These are phyloP conservation scores for Rhodotorula diobovata DNA, from an alignment of 768 basidiomycete species.

Conservation along the genomic window DNA sequence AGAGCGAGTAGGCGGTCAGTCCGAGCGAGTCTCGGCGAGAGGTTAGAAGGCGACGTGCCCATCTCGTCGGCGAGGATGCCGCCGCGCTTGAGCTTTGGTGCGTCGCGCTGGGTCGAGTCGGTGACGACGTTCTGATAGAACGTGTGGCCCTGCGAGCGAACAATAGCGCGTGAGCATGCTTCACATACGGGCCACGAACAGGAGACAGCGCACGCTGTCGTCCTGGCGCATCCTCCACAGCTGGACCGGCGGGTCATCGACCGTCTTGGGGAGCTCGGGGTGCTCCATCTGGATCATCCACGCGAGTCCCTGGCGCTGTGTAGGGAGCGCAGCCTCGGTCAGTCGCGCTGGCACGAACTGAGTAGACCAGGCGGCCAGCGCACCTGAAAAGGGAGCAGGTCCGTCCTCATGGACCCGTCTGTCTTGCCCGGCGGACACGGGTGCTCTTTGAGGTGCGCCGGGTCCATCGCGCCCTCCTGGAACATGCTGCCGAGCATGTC, in stretches of 20 bases:
- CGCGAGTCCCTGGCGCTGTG: constrained; percentile 72
- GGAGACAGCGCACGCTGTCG: constrained; percentile 6
- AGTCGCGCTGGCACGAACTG: background rate
- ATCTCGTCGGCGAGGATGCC: constrained; percentile 86
- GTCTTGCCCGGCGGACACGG: constrained; percentile 66
- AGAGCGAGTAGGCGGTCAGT: background rate
- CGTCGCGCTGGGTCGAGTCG: constrained; percentile 63
- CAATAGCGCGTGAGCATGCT: too few species aligned
- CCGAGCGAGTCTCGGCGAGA: too few species aligned
- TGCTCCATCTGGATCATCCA: constrained; percentile 75
- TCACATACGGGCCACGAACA: too few species aligned
- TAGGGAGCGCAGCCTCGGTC: background rate
- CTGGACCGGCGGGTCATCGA: constrained; percentile 70
- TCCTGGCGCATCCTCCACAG: constrained; percentile 69
- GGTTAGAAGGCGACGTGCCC: constrained; percentile 51
- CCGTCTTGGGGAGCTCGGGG: constrained; percentile 64
- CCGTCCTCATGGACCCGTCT: constrained; percentile 63
- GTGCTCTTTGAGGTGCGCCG: constrained; percentile 66
- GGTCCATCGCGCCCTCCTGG: constrained; percentile 52
- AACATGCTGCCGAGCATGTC: constrained; percentile 44
- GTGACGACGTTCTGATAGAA: constrained; percentile 82
- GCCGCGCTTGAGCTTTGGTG: constrained; percentile 51
- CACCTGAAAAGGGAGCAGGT: constrained; percentile 80
- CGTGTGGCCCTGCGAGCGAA: constrained; percentile 46
- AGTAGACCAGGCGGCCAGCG: constrained; percentile 11